phyloP scores from a whole-genome alignment of 139 green algal genomes.

The Astrephomene gubernaculifera region DNA sequence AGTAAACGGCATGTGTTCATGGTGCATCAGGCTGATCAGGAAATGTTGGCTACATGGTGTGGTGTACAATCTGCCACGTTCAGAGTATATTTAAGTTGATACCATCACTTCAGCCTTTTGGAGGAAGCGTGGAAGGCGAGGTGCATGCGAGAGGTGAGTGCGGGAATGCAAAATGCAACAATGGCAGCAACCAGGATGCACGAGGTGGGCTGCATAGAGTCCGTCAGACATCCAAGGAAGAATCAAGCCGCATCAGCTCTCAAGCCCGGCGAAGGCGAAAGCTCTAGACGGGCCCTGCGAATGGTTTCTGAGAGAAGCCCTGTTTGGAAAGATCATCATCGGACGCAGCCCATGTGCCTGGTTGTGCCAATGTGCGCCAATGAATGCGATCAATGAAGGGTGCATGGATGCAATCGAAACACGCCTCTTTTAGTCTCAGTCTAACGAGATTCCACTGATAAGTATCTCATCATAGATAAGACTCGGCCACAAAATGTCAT shows the following conservation, averaged over 20 bases:
- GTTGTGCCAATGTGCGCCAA: neutral
- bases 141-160: too few relatives aligned
- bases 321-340: constrained; percentile 66
- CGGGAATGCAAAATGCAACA: too few relatives aligned
- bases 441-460: constrained; percentile 79
- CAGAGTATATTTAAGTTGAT: constrained; percentile 76
- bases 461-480: neutral
- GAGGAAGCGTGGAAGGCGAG: too few relatives aligned
- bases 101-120: constrained; percentile 60
- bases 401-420: neutral
- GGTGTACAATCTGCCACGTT: constrained; percentile 33
- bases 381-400: neutral
- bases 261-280: constrained; percentile 75
- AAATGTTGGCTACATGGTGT: constrained; percentile 30
- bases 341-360: constrained; percentile 6
- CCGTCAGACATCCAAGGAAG: constrained; percentile 82
- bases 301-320: constrained; percentile 78
- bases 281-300: constrained; percentile 77
- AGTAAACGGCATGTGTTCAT: too few relatives aligned
- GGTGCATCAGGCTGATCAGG: constrained; percentile 49
- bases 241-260: constrained; percentile 74
- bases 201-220: constrained; percentile 13
- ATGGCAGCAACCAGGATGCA: too few relatives aligned
- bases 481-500: constrained; percentile 13
- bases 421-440: constrained; percentile 55